Percentiles rank a stretch among this genome's conserved stretches.
Conservation (phyloP, 2,329 filamentous ascomycete genomes). For the Colletotrichum kahawae region DNA sequence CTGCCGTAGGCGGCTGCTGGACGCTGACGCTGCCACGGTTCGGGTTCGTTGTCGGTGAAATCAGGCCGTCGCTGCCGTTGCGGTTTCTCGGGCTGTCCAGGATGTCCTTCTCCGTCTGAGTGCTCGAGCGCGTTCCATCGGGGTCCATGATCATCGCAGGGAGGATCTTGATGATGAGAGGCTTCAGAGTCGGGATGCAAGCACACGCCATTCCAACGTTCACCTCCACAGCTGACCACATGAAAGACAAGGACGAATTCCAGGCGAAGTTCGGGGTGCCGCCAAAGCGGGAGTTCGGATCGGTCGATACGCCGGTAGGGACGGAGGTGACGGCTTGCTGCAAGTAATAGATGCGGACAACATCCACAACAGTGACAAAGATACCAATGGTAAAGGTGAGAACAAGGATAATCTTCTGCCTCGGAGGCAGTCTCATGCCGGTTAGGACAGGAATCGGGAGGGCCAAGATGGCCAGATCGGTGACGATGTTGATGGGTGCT, state of each 20-base stretch:
- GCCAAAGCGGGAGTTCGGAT: slow-evolving; percentile 53
- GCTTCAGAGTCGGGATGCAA: slow-evolving; percentile 91
- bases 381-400: slow-evolving; percentile 86
- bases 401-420: slow-evolving; percentile 87
- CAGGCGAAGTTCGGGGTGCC: slow-evolving; percentile 62
- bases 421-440: slow-evolving; percentile 80
- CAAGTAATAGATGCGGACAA: slow-evolving; percentile 87
- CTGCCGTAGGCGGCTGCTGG: slow-evolving; percentile 1
- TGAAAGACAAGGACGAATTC: slow-evolving; percentile 84
- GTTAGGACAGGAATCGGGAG: slow-evolving; percentile 89
- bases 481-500: slow-evolving; percentile 89
- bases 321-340: slow-evolving; percentile 69
- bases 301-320: slow-evolving; percentile 38
- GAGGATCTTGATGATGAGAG: slow-evolving; percentile 73
- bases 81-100: slow-evolving; percentile 22
- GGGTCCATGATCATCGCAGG: slow-evolving; percentile 61
- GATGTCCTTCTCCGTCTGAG: slow-evolving; percentile 32
- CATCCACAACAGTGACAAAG: slow-evolving; percentile 87
- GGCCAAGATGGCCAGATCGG: slow-evolving; percentile 85
- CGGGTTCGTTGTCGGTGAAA: slow-evolving; percentile 3
- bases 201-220: slow-evolving; percentile 90
- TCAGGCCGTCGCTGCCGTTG: slow-evolving; percentile 20
- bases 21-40: slow-evolving; percentile 4
- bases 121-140: slow-evolving; percentile 42
- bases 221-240: slow-evolving; percentile 95